Conservation (phyloP, 805 yeast genomes). For the Lipomyces lipofer region DNA sequence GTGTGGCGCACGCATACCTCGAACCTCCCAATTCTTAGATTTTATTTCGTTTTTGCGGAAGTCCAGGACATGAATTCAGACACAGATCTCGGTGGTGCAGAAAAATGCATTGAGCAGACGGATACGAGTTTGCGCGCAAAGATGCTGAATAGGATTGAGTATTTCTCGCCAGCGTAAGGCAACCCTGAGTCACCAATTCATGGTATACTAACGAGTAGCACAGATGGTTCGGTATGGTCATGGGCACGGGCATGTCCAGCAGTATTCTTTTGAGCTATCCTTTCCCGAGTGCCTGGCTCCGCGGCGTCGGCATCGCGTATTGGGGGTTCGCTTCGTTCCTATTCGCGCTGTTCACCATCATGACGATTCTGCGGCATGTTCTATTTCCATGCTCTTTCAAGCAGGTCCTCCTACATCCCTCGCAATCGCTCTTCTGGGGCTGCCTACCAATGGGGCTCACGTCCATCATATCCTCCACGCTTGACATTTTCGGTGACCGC, state of each 20-base stretch:
- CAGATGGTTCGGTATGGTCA: conserved; percentile 65
- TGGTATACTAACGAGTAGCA: neutral
- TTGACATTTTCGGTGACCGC: conserved; percentile 45
- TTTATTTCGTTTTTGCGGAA: too few relatives aligned
- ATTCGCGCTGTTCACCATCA: conserved; percentile 45
- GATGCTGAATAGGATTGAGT: conserved; percentile 24
- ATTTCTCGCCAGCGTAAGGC: conserved; percentile 35
- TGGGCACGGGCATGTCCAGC: conserved; percentile 82
- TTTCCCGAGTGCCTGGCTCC: conserved; percentile 60
- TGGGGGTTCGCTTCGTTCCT: conserved; percentile 58
- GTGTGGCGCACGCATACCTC: too few relatives aligned
- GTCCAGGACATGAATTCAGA: too few relatives aligned
- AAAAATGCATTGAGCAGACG: too few relatives aligned
- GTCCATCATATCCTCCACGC: conserved; percentile 62
- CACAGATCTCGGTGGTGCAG: too few relatives aligned
- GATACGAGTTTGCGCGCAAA: too few relatives aligned
- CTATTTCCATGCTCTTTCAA: conserved; percentile 40
- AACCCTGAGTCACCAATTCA: neutral
- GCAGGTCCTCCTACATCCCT: conserved; percentile 44
- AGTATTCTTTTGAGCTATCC: conserved; percentile 65
- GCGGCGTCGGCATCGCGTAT: conserved; percentile 56
- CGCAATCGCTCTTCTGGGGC: conserved; percentile 66
- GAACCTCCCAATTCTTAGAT: too few relatives aligned
- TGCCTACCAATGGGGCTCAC: conserved; percentile 78
- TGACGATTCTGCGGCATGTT: conserved; percentile 47